Conservation (phyloP, 2,329 filamentous ascomycete species). For the Penicillium digitatum region DNA sequence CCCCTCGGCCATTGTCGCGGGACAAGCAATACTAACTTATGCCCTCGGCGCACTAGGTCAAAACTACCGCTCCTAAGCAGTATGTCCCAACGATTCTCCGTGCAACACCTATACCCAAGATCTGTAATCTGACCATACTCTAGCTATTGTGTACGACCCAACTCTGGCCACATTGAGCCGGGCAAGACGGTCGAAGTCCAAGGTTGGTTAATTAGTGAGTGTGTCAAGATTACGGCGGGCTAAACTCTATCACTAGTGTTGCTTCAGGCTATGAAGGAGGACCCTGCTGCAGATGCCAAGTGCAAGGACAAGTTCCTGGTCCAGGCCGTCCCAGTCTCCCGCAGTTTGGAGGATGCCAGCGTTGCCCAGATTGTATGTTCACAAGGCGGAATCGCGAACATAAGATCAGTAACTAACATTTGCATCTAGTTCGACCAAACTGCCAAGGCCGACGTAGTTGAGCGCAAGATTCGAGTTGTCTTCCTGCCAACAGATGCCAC, state of each 20-base stretch:
- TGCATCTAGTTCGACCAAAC: constrained; percentile 65
- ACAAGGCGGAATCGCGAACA: neutral
- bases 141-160: constrained; percentile 96
- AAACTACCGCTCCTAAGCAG: constrained; percentile 99
- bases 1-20: constrained; percentile 9
- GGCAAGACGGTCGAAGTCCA: constrained; percentile 87
- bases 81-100: constrained; percentile 51
- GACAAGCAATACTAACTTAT: constrained; percentile 25
- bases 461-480: constrained; percentile 91
- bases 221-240: constrained; percentile 2
- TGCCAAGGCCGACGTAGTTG: constrained; percentile 73
- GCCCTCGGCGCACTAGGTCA: constrained; percentile 61
- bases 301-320: constrained; percentile 98
- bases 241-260: constrained; percentile 60
- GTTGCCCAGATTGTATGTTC: constrained; percentile 71
- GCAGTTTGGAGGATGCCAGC: constrained; percentile 78
- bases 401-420: constrained; percentile 17
- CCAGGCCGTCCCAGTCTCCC: constrained; percentile 78
- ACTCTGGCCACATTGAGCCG: constrained; percentile 91
- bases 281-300: constrained; percentile 78
- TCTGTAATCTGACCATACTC: constrained; percentile 21
- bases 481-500: constrained; percentile 66
- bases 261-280: constrained; percentile 95
- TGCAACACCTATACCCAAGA: constrained; percentile 3
- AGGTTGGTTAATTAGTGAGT: constrained; percentile 52